Conservation (phyloP, 768 basidiomycete genomes). For the Neoboletus brunneissimus region DNA sequence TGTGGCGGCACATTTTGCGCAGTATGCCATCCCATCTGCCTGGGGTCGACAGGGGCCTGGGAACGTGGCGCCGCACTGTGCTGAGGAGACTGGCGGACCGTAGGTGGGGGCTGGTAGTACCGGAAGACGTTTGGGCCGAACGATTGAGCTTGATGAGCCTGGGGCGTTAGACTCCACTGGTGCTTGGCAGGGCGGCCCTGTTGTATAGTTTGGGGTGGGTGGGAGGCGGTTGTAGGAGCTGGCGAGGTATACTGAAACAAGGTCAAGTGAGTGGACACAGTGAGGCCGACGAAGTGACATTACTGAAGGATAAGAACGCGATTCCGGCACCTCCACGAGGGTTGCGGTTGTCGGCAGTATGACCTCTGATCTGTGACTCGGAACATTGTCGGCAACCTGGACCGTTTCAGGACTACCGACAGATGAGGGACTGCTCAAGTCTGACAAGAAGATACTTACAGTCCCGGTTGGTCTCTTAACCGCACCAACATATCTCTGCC, state of each 20-base stretch:
- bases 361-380: conserved; percentile 16
- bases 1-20: conserved; percentile 11
- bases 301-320: conserved; percentile 15
- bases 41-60: not conserved
- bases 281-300: not conserved
- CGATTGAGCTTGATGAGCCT: conserved; percentile 2
- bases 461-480: conserved; percentile 11
- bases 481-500: conserved; percentile 22
- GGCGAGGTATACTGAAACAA: conserved; percentile 13
- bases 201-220: conserved; percentile 7
- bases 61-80: not conserved
- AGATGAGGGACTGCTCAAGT: not conserved
- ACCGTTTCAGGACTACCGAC: conserved; percentile 13
- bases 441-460: conserved; percentile 13
- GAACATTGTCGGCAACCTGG: conserved; percentile 12
- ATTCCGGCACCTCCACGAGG: conserved; percentile 33
- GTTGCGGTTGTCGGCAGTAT: conserved; percentile 34
- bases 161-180: not conserved
- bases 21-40: conserved; percentile 13
- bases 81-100: not conserved
- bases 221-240: not conserved
- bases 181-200: not conserved
- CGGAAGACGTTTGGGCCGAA: not conserved
- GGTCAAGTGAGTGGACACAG: conserved; percentile 4
- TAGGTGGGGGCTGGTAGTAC: conserved; percentile 3